Conservation (phyloP, 2,329 filamentous ascomycete genomes). For the Saccharata proteae region DNA sequence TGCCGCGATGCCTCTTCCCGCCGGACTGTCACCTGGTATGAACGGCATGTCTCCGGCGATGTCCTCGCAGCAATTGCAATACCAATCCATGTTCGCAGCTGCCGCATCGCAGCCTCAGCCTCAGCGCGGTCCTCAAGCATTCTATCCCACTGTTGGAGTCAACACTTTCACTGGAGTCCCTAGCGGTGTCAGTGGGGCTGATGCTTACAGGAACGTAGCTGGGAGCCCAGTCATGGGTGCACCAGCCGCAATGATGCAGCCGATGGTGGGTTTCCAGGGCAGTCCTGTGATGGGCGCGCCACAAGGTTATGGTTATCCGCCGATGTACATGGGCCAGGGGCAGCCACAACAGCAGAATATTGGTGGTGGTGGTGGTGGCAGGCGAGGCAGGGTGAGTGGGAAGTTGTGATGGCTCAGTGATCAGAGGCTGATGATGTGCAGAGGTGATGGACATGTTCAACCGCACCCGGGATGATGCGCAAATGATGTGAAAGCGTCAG, state of each 20-base stretch:
- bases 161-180: constrained; percentile 6
- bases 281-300: constrained; percentile 4
- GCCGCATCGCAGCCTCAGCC: too few species aligned
- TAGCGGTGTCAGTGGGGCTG: constrained; percentile 4
- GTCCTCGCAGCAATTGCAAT: constrained; percentile 4
- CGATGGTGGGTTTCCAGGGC: constrained; percentile 7
- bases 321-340: constrained; percentile 8
- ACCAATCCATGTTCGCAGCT: too few species aligned
- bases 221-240: constrained; percentile 7
- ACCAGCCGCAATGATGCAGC: neutral
- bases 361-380: constrained; percentile 2
- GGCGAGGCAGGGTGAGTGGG: constrained; percentile 7
- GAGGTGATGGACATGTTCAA: too few species aligned
- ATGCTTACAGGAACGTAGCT: constrained; percentile 7
- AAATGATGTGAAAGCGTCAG: too few species aligned
- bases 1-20: constrained; percentile 5
- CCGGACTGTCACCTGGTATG: too few species aligned
- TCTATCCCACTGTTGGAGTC: too few species aligned
- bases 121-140: too few species aligned
- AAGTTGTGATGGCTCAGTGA: too few species aligned
- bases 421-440: too few species aligned
- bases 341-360: constrained; percentile 4
- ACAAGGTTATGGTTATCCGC: constrained; percentile 5
- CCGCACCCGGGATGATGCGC: too few species aligned
- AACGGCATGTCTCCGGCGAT: constrained; percentile 5